Evolutionary conservation across 2,329 filamentous ascomycete species (phyloP).

Genomic region (Dothiorella sarmentorum): DNA sequence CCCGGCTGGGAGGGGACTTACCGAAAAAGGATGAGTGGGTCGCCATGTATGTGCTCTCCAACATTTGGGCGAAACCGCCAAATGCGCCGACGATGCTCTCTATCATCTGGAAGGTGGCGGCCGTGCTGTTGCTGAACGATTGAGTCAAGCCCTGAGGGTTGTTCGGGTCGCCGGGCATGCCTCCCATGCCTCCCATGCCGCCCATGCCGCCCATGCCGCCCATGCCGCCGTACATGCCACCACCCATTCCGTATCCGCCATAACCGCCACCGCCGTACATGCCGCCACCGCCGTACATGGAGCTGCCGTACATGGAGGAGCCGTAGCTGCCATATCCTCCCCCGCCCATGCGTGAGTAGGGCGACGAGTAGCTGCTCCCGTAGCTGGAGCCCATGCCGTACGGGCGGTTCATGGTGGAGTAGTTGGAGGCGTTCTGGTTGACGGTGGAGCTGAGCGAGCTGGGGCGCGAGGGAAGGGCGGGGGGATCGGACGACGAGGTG

Average conservation of each 20-base stretch:
- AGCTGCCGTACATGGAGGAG: slow-evolving; percentile 42
- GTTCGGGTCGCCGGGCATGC: slow-evolving; percentile 61
- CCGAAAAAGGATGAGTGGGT: slow-evolving; percentile 98
- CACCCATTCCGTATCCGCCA: slow-evolving; percentile 32
- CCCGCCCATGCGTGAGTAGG: slow-evolving; percentile 52
- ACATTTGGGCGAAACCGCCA: slow-evolving; percentile 97
- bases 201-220: slow-evolving; percentile 31
- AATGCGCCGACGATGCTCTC: slow-evolving; percentile 96
- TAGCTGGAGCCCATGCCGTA: slow-evolving; percentile 46
- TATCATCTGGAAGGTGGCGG: slow-evolving; percentile 96
- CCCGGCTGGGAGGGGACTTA: slow-evolving; percentile 45
- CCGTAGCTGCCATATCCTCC: slow-evolving; percentile 38
- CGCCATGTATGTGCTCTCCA: slow-evolving; percentile 99
- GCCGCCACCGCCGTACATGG: slow-evolving; percentile 44
- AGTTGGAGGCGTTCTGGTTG: slow-evolving; percentile 83
- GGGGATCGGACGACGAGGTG: slow-evolving; percentile 45
- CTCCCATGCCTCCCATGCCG: slow-evolving; percentile 38
- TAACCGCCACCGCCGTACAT: slow-evolving; percentile 39
- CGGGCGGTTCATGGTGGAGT: slow-evolving; percentile 62
- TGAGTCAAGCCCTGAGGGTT: slow-evolving; percentile 94
- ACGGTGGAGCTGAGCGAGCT: slow-evolving; percentile 73
- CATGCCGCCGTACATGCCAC: slow-evolving; percentile 26
- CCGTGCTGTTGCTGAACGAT: slow-evolving; percentile 89
- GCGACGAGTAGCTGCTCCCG: slow-evolving; percentile 50
- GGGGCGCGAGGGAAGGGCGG: slow-evolving; percentile 76